Percentiles rank a stretch among this genome's conserved stretches.
phyloP scores from a whole-genome alignment of 768 basidiomycete genomes.

The Candolleomyces efflorescens region DNA sequence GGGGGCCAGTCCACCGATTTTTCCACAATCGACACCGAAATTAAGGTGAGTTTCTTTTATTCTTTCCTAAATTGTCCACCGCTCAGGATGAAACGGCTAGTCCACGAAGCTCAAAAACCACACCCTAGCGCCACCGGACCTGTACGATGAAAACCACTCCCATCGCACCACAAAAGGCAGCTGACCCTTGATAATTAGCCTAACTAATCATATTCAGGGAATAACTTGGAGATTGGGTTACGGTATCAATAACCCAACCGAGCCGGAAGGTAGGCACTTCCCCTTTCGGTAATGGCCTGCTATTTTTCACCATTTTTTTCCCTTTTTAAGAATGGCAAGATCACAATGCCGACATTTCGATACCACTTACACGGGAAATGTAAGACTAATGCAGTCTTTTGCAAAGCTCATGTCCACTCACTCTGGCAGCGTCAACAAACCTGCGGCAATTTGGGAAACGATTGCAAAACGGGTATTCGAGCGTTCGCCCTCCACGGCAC shows the following conservation, averaged over 20 bases:
- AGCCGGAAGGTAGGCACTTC: constrained; percentile 48
- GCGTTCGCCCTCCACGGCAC: background rate
- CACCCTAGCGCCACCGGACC: constrained; percentile 53
- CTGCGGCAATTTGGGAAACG: constrained; percentile 49
- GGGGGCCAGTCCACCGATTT: constrained; percentile 61
- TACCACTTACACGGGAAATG: constrained; percentile 47
- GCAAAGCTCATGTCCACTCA: background rate
- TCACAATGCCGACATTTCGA: constrained; percentile 48
- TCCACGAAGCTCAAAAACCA: constrained; percentile 51
- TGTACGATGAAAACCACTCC: constrained; percentile 30
- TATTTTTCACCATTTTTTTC: background rate
- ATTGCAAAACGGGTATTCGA: constrained; percentile 27
- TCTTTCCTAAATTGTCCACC: background rate
- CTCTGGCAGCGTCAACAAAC: constrained; percentile 50
- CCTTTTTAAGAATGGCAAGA: constrained; percentile 49
- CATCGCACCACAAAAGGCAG: background rate
- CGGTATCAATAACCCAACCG: constrained; percentile 44
- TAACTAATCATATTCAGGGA: constrained; percentile 55
- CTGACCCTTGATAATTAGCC: constrained; percentile 19
- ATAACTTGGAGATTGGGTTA: constrained; percentile 64
- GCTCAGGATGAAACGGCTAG: constrained; percentile 19
- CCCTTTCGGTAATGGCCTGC: too few relatives aligned
- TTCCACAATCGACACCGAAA: constrained; percentile 54
- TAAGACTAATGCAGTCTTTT: constrained; percentile 21
- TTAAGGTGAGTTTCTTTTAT: constrained; percentile 35